A percentile compares a stretch with the other conserved stretches of the same genome.
Evolutionary conservation across 129 eudicot species (phyloP).

Genomic region (Heracleum sosnowskyi): DNA sequence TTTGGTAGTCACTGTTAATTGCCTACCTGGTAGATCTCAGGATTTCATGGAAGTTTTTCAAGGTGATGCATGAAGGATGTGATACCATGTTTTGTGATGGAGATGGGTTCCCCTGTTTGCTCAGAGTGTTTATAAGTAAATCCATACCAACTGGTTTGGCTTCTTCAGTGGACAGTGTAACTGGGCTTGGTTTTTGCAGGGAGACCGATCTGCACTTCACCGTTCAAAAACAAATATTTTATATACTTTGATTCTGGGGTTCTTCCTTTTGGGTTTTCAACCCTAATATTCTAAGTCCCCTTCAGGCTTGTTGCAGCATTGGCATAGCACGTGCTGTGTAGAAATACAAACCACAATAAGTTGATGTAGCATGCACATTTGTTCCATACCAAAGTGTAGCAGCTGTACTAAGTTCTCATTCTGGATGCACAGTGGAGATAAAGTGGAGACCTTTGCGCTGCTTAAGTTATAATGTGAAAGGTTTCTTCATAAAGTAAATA

Average conservation of each 20-base stretch:
- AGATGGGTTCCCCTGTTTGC: not conserved
- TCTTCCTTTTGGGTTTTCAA: not conserved
- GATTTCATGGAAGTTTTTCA: not conserved
- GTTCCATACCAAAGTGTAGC: not conserved
- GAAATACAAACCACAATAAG: not conserved
- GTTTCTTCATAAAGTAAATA: not conserved
- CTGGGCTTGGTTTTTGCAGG: not conserved
- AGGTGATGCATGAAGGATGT: not conserved
- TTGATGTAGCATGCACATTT: not conserved
- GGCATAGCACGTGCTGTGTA: not conserved
- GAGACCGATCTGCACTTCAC: not conserved
- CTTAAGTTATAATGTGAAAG: not conserved
- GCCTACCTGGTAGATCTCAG: slow-evolving; percentile 2
- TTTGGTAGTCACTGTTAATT: slow-evolving; percentile 47
- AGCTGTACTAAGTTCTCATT: not conserved
- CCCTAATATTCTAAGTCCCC: not conserved
- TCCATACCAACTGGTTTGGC: not conserved
- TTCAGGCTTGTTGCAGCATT: not conserved
- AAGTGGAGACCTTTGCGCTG: not conserved
- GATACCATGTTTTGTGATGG: not conserved
- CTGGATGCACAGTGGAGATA: not conserved
- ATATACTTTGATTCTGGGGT: not conserved
- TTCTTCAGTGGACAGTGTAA: no score
- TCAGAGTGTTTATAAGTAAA: not conserved
- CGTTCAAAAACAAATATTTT: not conserved